Evolutionary conservation across 164 flowering plant species (phyloP).

Genomic region (Aristolochia californica): DNA sequence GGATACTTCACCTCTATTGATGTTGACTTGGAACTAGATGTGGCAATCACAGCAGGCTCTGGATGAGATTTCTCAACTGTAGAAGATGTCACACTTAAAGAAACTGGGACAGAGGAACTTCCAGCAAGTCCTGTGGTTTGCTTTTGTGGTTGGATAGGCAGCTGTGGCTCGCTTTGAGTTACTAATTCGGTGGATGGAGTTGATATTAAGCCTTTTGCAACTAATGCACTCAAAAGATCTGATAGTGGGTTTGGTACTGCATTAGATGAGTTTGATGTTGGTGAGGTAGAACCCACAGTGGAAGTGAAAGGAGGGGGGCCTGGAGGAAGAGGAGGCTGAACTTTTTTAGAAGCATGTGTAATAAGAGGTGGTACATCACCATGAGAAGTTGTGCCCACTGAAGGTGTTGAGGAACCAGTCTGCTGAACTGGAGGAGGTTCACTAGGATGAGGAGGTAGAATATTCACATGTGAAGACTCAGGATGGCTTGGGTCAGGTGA

Average conservation of each 20-base stretch:
- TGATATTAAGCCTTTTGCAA: constrained; percentile 84
- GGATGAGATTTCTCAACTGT: constrained; percentile 14
- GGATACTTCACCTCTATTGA: constrained; percentile 29
- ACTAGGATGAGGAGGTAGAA: constrained; percentile 37
- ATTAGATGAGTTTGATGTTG: constrained; percentile 18
- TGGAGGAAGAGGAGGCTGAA: constrained; percentile 34
- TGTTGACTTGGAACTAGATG: constrained; percentile 15
- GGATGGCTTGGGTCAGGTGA: constrained; percentile 14
- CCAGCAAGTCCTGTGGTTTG: constrained; percentile 17
- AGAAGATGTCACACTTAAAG: constrained; percentile 24
- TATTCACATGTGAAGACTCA: constrained; percentile 19
- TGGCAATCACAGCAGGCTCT: constrained; percentile 18
- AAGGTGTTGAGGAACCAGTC: constrained; percentile 19
- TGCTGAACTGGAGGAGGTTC: constrained; percentile 30
- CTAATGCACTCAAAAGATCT: constrained; percentile 61
- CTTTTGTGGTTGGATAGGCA: constrained; percentile 14
- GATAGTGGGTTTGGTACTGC: constrained; percentile 32
- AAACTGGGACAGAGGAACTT: constrained; percentile 20
- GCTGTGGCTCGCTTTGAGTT: constrained; percentile 11
- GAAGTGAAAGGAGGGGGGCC: constrained; percentile 37
- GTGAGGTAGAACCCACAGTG: constrained; percentile 12
- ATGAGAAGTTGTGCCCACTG: constrained; percentile 10
- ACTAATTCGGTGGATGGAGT: constrained; percentile 41
- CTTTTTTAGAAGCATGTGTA: constrained; percentile 14
- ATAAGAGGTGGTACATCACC: constrained; percentile 3